Conservation (phyloP, 2,329 filamentous ascomycete species). For the Helotiales sp. region DNA sequence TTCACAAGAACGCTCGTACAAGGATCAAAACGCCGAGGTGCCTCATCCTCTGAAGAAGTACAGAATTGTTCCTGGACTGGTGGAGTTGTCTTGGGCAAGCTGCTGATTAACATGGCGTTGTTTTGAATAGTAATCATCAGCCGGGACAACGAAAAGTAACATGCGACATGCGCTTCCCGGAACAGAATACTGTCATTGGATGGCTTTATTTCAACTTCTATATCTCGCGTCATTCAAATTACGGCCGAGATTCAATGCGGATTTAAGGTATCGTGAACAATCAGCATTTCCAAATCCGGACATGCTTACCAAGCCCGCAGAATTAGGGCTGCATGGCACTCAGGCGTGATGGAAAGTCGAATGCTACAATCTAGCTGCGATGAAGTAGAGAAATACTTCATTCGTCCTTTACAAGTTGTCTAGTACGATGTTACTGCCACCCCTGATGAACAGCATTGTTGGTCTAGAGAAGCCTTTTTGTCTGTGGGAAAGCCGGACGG, state of each 20-base stretch:
- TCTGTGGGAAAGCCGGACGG: no score
- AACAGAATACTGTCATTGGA: neutral
- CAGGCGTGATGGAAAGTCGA: no score
- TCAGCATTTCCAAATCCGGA: neutral
- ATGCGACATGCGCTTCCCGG: neutral
- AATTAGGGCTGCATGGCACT: conserved; percentile 2
- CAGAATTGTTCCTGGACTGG: no score
- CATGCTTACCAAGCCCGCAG: neutral
- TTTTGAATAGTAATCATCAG: neutral
- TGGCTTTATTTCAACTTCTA: neutral
- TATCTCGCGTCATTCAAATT: neutral
- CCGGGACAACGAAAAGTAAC: neutral
- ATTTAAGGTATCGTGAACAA: conserved; percentile 1
- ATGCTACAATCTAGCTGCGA: no score
- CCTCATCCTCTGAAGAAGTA: no score
- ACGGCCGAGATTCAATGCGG: no score
- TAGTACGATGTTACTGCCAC: neutral
- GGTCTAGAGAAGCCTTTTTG: neutral
- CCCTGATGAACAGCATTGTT: neutral
- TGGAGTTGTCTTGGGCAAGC: no score
- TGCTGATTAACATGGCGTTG: neutral
- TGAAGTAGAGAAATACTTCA: neutral
- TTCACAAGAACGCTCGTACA: neutral
- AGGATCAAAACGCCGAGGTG: neutral
- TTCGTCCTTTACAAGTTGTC: neutral